These are phyloP conservation scores for Rhododendron mucronatum DNA, from an alignment of 148 eudicot species.

Conservation along the genomic window DNA sequence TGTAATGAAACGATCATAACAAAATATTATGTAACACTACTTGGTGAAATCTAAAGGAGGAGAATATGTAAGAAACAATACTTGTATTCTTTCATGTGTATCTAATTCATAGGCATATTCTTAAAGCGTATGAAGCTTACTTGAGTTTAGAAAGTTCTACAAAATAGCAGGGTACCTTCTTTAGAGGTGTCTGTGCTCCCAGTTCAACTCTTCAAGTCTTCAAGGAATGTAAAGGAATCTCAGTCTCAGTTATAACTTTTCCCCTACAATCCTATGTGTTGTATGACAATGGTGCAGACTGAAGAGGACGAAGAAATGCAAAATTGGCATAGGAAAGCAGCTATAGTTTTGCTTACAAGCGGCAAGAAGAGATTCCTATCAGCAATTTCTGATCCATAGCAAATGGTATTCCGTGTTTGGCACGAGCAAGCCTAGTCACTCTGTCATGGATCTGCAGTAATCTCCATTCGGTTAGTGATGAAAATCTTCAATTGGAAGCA, in stretches of 20 bases:
- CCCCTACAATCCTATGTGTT: not conserved
- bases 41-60: not conserved
- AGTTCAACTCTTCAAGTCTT: no score
- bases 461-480: conserved; percentile 29
- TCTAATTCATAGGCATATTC: not conserved
- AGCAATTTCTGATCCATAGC: conserved; percentile 32
- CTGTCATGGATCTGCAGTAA: conserved; percentile 38
- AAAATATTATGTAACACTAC: not conserved
- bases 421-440: conserved; percentile 47
- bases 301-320: conserved; percentile 30
- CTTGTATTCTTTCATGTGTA: not conserved
- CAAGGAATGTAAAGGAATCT: not conserved
- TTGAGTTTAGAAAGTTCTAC: not conserved
- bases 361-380: conserved; percentile 27
- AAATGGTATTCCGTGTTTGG: conserved; percentile 37
- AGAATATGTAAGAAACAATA: not conserved
- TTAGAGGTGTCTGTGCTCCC: not conserved
- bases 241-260: not conserved
- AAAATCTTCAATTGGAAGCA: conserved; percentile 20
- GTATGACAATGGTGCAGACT: conserved; percentile 16
- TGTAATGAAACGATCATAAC: not conserved
- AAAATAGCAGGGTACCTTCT: not conserved
- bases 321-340: conserved; percentile 41
- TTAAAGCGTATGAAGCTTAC: not conserved
- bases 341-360: conserved; percentile 24